A percentile compares a stretch with the other conserved stretches of the same genome.
Evolutionary conservation across 2,329 filamentous ascomycete genomes (phyloP).

Genomic region (Elsinoe fawcettii): DNA sequence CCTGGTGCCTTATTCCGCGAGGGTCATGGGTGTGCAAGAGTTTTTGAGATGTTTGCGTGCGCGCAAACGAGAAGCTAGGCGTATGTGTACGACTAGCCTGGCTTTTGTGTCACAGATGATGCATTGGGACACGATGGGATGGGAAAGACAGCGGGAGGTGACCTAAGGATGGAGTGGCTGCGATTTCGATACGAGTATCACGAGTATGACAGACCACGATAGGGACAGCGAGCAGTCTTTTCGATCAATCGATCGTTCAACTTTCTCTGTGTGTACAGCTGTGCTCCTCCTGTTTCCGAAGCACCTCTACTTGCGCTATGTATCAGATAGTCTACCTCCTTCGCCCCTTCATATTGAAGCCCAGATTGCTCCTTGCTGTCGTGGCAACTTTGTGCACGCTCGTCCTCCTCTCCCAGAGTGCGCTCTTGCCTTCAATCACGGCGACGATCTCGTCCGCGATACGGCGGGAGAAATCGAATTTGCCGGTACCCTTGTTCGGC

Average conservation of each 20-base stretch:
- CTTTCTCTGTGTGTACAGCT: neutral
- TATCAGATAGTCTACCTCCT: constrained; percentile 14
- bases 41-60: neutral
- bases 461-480: constrained; percentile 63
- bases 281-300: constrained; percentile 9
- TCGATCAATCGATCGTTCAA: neutral
- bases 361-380: constrained; percentile 65
- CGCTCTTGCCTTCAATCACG: constrained; percentile 77
- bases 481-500: constrained; percentile 62
- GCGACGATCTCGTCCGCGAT: constrained; percentile 80
- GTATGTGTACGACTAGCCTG: neutral
- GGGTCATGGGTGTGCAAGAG: neutral
- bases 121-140: neutral
- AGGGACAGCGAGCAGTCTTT: neutral
- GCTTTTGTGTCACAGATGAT: neutral
- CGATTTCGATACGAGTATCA: neutral
- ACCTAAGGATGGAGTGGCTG: neutral
- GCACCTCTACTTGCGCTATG: neutral
- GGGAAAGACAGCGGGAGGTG: neutral
- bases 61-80: neutral
- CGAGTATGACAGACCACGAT: neutral
- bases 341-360: constrained; percentile 26
- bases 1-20: too few species aligned
- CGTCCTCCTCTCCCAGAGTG: constrained; percentile 74
- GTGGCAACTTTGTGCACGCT: constrained; percentile 75